A percentile compares a stretch with the other conserved stretches of the same genome.
Evolutionary conservation across 2,329 filamentous ascomycete genomes (phyloP).

Genomic region (Ceratocystis variospora): DNA sequence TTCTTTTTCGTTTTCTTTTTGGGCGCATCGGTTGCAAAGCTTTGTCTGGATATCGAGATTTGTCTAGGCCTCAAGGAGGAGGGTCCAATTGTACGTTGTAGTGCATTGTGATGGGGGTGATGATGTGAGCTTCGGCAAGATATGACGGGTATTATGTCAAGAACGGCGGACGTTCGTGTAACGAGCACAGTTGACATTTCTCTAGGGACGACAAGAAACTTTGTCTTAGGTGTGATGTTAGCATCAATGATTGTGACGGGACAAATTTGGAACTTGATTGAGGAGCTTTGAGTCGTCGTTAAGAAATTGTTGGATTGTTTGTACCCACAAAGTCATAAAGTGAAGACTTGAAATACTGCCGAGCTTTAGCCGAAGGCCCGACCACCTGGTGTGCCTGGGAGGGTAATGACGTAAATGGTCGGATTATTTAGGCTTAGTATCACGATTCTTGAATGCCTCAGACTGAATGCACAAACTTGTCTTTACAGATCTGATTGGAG

Average conservation of each 20-base stretch:
- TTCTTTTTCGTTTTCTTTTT: not conserved
- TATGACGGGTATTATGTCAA: not conserved
- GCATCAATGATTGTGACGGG: not conserved
- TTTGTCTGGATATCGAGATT: not conserved
- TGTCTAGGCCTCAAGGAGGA: not conserved
- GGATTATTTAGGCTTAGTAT: not conserved
- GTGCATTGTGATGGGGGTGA: not conserved
- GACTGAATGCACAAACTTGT: not conserved
- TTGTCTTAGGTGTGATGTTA: not conserved
- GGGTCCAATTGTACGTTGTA: not conserved
- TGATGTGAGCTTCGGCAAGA: not conserved
- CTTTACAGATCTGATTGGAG: not conserved
- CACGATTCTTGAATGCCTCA: not conserved
- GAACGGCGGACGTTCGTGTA: not conserved
- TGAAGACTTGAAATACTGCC: not conserved
- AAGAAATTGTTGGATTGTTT: not conserved
- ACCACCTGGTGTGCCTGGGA: not conserved
- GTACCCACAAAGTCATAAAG: not conserved
- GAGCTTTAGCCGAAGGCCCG: not conserved
- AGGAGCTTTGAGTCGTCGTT: not conserved
- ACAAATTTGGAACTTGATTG: too few relatives aligned
- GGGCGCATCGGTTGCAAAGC: not conserved
- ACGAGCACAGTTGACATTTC: not conserved
- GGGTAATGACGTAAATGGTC: not conserved
- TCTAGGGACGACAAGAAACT: not conserved